Base-by-base conservation (phyloP, 2,329 filamentous ascomycete genomes). In the Lasiodiplodia theobromae region DNA sequence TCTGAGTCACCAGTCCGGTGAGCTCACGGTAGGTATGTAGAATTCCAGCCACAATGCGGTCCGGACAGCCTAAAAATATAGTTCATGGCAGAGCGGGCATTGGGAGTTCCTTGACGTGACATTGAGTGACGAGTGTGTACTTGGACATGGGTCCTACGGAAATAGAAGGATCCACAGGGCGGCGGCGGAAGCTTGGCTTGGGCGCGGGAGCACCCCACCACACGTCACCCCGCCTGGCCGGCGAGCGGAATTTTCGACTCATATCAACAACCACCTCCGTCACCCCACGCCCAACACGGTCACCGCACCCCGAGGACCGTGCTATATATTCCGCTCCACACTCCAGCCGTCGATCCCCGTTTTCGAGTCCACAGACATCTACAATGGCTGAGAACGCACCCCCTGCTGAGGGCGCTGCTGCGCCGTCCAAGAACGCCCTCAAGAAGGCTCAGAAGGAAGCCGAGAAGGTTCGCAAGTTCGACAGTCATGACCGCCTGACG, bases 391-490 rank as follows among this genome's bases (percentile, higher is more conserved):
- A 79, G 71, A 72, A 74, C 65, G 70, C 74, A 60, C 66, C 66
- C 47, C 72, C 76, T 60, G 64, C 68, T 23, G 54, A 68, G 21
- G 66, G 53, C 49, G 69, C 58, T 12, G 56, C 62, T 25, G 69
- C 66, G 67, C 78, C 77, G 12, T 80, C 79, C 60, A 81, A 81
- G 72, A 81, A 80, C 63, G 79, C 79, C 49, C 64, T 81, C 73
- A 81, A 81, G 74, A 81, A 81, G 74, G 74, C 76, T 11, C 77
- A 78, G 73, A 81, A 81, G 72, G 79, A 80, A 69, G 79, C 78
- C 68, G 79, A 80, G 70, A 81, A 80, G 77, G 78, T 76, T 47
- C 21, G 34, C 49, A 25, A 58, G n/a, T 14, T 10, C 47, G 12
- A 16, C 23, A 14, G 34, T 16, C 8, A 16, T 3, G 18, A 49